Conservation (phyloP, 2,329 filamentous ascomycete genomes). For the Xylaria sp. region DNA sequence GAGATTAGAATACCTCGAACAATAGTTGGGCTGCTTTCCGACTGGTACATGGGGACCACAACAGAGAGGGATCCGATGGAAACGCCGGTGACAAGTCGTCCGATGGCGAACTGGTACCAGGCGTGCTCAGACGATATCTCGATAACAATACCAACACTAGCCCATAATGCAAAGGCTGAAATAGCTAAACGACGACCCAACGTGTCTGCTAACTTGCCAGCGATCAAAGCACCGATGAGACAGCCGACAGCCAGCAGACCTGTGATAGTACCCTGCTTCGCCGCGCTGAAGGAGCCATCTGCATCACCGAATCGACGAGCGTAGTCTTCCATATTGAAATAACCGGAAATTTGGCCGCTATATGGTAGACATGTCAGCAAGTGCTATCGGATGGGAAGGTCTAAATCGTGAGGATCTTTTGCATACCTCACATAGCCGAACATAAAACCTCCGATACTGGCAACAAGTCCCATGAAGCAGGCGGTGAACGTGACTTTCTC, state of each 20-base stretch:
- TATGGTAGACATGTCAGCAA: slow-evolving; percentile 7
- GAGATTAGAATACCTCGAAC: slow-evolving; percentile 68
- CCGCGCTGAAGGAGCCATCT: slow-evolving; percentile 57
- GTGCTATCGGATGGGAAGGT: background rate
- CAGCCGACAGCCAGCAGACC: slow-evolving; percentile 67
- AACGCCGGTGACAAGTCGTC: slow-evolving; percentile 68
- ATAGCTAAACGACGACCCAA: slow-evolving; percentile 68
- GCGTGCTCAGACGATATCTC: slow-evolving; percentile 60
- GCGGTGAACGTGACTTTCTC: slow-evolving; percentile 45
- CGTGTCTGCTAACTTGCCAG: slow-evolving; percentile 65
- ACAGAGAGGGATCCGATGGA: slow-evolving; percentile 70
- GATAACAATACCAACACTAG: slow-evolving; percentile 67
- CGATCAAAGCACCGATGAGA: slow-evolving; percentile 60
- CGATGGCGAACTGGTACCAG: slow-evolving; percentile 70
- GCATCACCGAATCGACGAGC: slow-evolving; percentile 57
- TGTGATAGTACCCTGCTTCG: slow-evolving; percentile 67
- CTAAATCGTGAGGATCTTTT: background rate
- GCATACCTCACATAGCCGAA: slow-evolving; percentile 62
- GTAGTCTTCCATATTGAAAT: slow-evolving; percentile 65
- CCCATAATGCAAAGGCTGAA: slow-evolving; percentile 65
- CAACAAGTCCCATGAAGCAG: slow-evolving; percentile 55
- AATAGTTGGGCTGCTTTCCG: slow-evolving; percentile 67
- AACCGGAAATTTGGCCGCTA: slow-evolving; percentile 66
- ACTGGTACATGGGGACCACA: slow-evolving; percentile 71
- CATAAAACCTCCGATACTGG: slow-evolving; percentile 62